Evolutionary conservation across 179 eudicot species (phyloP).

Genomic region (Beta corolliflora): DNA sequence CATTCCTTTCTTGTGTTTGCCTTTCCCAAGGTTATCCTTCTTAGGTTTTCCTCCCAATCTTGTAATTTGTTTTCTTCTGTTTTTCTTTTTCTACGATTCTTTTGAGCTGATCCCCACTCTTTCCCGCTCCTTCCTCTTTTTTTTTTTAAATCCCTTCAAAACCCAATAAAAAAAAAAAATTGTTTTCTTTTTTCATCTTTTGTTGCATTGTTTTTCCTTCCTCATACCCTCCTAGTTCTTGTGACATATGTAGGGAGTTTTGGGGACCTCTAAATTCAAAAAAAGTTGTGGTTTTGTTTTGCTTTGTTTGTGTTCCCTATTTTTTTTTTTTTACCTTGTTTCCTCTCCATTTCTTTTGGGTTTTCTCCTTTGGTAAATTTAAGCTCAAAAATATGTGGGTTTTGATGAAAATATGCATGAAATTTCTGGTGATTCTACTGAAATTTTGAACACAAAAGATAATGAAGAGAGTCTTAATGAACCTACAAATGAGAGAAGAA

Average conservation of each 20-base stretch:
- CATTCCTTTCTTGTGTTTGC: constrained; percentile 21
- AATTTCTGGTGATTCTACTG: constrained; percentile 23
- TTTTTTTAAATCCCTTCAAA: neutral
- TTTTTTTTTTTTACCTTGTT: no score
- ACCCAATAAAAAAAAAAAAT: neutral
- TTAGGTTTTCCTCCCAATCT: constrained; percentile 23
- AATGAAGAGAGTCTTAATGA: constrained; percentile 39
- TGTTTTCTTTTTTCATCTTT: neutral
- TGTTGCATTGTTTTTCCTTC: constrained; percentile 2
- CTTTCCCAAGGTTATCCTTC: constrained; percentile 18
- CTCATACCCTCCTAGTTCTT: constrained; percentile 1
- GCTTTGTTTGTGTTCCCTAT: neutral
- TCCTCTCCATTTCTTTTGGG: constrained; percentile 6
- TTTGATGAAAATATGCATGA: constrained; percentile 37
- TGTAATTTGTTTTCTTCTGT: constrained; percentile 5
- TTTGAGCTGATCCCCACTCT: constrained; percentile 36
- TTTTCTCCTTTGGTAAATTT: constrained; percentile 11
- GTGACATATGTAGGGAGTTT: neutral
- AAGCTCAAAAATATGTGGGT: constrained; percentile 31
- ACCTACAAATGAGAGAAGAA: constrained; percentile 26
- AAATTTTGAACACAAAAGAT: constrained; percentile 18
- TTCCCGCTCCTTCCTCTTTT: constrained; percentile 12
- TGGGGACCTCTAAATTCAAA: constrained; percentile 10
- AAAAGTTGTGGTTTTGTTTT: neutral
- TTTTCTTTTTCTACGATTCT: constrained; percentile 30